Evolutionary conservation across 495 filamentous ascomycete species (phyloP), one percentile per base, ranked within the genome.

Genomic region (Penicillium coffeae): DNA sequence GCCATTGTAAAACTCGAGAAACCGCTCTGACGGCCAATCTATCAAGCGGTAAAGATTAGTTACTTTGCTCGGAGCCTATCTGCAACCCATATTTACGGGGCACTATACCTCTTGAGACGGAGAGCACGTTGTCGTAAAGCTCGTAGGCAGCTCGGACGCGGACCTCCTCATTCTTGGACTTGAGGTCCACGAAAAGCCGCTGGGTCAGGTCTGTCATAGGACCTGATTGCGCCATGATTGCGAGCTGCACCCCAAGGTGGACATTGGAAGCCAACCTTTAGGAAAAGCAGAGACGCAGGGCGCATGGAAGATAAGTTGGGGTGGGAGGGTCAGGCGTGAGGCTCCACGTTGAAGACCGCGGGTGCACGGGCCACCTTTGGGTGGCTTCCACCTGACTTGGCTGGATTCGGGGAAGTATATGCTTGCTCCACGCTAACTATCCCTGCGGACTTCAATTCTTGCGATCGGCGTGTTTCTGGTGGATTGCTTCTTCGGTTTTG

Each of bases 11-110:
- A 87, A 92, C 41, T 82, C 71, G 30, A 79, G 72, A 62, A 95
- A 95, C 48, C 85, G 83, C 59, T 89, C 87, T 25, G 84, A 74
- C 5, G 79, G 76, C 60, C 89, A 82, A 59, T 95, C 90, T 95
- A 47, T 8, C n/a, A 35, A 32, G 5, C 9, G 38, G 2, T 38
- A 14, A 8, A 41, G 7, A 42, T 30, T 38, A 19, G 39, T 58
- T 16, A 40, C 38, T 20, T 56, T 16, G 55, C 47, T 47, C 5
- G 36, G 37, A 10, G 42, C n/a, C 16, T 34, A 36, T 12, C 9
- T 12, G 15, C 15, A 10, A 10, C 10, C 25, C 10, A 19, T n/a
- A 32, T 4, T 30, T 27, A 13, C 30, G 25, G 6, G 12, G 40
- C 6, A 15, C 18, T 35, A 44, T 62, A 78, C 77, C 76, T 71